Percentiles rank a stretch among this genome's conserved stretches.
These are phyloP conservation scores for Pseudozyma sp. DNA, from an alignment of 1,284 basidiomycete genomes.

Conservation along the genomic window DNA sequence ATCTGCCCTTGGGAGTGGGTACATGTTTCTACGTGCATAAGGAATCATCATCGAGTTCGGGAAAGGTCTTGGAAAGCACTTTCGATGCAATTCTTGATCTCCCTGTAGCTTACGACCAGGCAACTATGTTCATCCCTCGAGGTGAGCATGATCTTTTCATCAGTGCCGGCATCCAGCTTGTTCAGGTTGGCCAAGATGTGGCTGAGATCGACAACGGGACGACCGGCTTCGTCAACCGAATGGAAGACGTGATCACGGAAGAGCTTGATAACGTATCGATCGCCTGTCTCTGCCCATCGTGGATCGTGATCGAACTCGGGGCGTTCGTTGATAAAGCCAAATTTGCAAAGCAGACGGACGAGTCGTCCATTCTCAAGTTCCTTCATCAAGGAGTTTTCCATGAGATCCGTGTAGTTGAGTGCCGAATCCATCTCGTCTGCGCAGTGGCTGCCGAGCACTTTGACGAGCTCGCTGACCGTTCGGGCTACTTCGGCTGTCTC, in stretches of 20 bases:
- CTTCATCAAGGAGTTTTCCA: conserved; percentile 85
- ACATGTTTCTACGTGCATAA: no score
- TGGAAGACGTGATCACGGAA: conserved; percentile 99
- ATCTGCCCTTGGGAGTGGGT: background rate
- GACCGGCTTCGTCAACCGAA: conserved; percentile 89
- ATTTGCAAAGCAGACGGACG: conserved; percentile 90
- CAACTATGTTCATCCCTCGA: conserved; percentile 95
- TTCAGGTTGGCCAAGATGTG: conserved; percentile 67
- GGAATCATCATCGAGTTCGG: conserved; percentile 19
- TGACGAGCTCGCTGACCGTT: conserved; percentile 82
- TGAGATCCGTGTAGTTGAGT: conserved; percentile 80
- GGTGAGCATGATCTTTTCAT: conserved; percentile 94
- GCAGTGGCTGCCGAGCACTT: conserved; percentile 81
- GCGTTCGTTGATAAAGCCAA: conserved; percentile 97
- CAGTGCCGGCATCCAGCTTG: conserved; percentile 87
- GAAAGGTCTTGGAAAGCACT: conserved; percentile 61
- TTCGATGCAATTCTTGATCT: conserved; percentile 71
- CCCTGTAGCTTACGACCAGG: conserved; percentile 93
- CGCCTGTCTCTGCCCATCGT: conserved; percentile 97
- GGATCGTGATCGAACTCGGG: conserved; percentile 97
- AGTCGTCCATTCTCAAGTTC: conserved; percentile 97
- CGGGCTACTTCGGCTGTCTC: conserved; percentile 67
- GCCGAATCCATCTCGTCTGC: conserved; percentile 85
- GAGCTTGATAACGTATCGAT: conserved; percentile 96
- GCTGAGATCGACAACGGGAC: conserved; percentile 82